Percentiles rank a stretch among this genome's conserved stretches.
phyloP scores from a whole-genome alignment of 2,329 filamentous ascomycete species.

The Ustulina deusta region DNA sequence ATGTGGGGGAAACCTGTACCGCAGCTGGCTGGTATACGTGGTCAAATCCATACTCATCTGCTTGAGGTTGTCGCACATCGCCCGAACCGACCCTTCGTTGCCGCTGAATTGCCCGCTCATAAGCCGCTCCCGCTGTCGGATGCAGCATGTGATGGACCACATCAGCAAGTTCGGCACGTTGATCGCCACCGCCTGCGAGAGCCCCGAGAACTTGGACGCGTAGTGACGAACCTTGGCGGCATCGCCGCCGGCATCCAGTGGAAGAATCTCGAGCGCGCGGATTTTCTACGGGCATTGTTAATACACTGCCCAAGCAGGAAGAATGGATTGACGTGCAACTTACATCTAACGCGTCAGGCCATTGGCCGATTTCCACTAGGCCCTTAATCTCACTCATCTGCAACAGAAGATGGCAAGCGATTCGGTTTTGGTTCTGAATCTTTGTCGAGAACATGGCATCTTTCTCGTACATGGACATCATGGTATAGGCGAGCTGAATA shows the following conservation, averaged over 20 bases:
- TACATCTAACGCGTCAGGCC: slow-evolving; percentile 70
- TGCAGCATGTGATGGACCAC: slow-evolving; percentile 92
- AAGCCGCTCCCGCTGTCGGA: slow-evolving; percentile 79
- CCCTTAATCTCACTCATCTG: slow-evolving; percentile 72
- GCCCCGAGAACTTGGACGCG: slow-evolving; percentile 82
- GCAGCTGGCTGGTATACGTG: slow-evolving; percentile 91
- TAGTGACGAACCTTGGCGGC: slow-evolving; percentile 81
- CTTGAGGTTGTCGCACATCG: slow-evolving; percentile 77
- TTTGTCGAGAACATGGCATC: slow-evolving; percentile 71
- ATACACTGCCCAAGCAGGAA: slow-evolving; percentile 10
- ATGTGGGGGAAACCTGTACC: slow-evolving; percentile 87
- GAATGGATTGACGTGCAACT: slow-evolving; percentile 50
- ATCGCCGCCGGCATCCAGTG: slow-evolving; percentile 79
- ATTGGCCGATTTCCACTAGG: slow-evolving; percentile 65
- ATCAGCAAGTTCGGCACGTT: slow-evolving; percentile 92
- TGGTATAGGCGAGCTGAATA: slow-evolving; percentile 68
- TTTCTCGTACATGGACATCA: slow-evolving; percentile 73
- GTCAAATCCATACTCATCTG: slow-evolving; percentile 90
- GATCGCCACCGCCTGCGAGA: slow-evolving; percentile 84
- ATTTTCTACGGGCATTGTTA: slow-evolving; percentile 70
- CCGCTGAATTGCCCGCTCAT: slow-evolving; percentile 79
- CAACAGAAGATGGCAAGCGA: slow-evolving; percentile 67
- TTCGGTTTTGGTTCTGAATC: slow-evolving; percentile 68
- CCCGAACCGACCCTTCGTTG: slow-evolving; percentile 72
- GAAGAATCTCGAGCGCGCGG: slow-evolving; percentile 79